phyloP scores from a whole-genome alignment of 139 green algal genomes.

The Bryopsis sp. region DNA sequence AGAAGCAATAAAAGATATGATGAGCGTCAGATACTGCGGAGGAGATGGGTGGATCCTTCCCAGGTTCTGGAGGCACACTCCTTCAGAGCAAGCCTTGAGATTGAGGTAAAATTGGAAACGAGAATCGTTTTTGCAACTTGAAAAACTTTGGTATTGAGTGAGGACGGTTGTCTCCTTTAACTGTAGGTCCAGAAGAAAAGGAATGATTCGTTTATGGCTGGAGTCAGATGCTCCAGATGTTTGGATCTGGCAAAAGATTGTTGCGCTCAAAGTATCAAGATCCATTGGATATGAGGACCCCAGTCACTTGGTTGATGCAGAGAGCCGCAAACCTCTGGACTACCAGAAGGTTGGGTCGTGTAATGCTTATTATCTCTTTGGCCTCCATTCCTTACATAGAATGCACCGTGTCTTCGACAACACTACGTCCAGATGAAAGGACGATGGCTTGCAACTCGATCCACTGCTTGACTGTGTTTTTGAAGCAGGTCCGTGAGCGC shows the following conservation, averaged over 20 bases:
- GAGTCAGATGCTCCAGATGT: background rate
- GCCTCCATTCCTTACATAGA: background rate
- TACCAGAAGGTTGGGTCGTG: background rate
- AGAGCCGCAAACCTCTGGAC: background rate
- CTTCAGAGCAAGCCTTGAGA: background rate
- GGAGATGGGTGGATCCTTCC: background rate
- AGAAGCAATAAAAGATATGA: background rate
- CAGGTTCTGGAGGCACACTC: slow-evolving; percentile 1
- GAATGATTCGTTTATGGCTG: background rate
- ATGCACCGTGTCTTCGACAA: background rate
- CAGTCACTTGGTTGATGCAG: slow-evolving; percentile 1
- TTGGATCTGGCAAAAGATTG: slow-evolving; percentile 5
- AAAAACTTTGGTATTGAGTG: background rate
- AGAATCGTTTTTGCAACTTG: background rate
- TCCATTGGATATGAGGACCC: background rate
- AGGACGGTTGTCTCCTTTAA: background rate
- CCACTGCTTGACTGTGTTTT: too few relatives aligned
- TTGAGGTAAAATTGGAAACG: background rate
- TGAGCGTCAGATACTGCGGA: background rate
- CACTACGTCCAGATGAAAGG: too few relatives aligned
- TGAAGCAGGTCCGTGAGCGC: too few relatives aligned
- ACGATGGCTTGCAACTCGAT: too few relatives aligned
- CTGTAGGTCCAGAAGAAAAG: background rate
- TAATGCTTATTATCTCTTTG: too few relatives aligned
- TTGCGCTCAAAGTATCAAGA: background rate